Conservation (phyloP, 805 yeast genomes). For the Blastobotrys muscicola region DNA sequence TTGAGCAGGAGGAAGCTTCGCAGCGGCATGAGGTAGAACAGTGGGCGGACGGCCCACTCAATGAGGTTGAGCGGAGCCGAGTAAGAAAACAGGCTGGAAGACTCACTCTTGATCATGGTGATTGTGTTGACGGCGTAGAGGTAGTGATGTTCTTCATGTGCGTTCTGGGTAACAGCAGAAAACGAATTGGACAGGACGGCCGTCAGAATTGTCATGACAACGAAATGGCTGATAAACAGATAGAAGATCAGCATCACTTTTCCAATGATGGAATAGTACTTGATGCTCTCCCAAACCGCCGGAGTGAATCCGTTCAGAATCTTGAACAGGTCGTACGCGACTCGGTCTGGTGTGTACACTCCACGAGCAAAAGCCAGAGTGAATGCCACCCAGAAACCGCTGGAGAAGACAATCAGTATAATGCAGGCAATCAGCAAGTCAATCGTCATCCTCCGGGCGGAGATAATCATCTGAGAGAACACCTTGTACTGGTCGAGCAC, state of each 20-base stretch:
- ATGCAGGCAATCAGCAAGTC: slow-evolving; percentile 41
- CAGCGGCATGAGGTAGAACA: slow-evolving; percentile 25
- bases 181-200: slow-evolving; percentile 39
- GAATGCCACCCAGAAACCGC: slow-evolving; percentile 48
- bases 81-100: slow-evolving; percentile 28
- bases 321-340: slow-evolving; percentile 43
- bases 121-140: slow-evolving; percentile 30
- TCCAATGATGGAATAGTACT: slow-evolving; percentile 38
- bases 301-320: slow-evolving; percentile 52
- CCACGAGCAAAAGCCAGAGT: slow-evolving; percentile 38
- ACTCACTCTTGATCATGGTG: slow-evolving; percentile 30
- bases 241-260: slow-evolving; percentile 40
- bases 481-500: slow-evolving; percentile 43
- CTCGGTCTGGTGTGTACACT: slow-evolving; percentile 32
- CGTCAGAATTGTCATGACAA: slow-evolving; percentile 45
- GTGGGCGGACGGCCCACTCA: slow-evolving; percentile 25
- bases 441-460: slow-evolving; percentile 43
- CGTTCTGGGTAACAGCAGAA: slow-evolving; percentile 26
- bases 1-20: slow-evolving; percentile 25
- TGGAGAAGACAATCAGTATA: slow-evolving; percentile 39
- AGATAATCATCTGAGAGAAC: slow-evolving; percentile 41
- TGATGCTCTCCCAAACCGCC: slow-evolving; percentile 50
- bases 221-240: slow-evolving; percentile 45
- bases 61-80: slow-evolving; percentile 30
- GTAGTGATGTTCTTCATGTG: slow-evolving; percentile 32